These are phyloP conservation scores for Senecio squalidus DNA, from an alignment of 140 eudicot genomes.

Conservation along the genomic window DNA sequence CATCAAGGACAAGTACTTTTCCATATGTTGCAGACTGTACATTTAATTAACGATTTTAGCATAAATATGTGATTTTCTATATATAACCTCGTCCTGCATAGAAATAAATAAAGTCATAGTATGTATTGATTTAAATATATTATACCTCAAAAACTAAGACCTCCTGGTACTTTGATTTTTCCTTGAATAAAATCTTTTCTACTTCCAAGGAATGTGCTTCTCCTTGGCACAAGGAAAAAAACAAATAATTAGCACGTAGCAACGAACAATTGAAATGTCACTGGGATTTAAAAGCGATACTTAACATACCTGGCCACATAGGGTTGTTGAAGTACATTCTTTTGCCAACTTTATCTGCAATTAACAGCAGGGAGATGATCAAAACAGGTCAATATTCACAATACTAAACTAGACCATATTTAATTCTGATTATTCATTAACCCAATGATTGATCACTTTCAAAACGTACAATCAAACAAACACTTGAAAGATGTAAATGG, in stretches of 20 bases:
- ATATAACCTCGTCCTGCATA: not conserved
- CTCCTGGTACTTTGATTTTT: constrained; percentile 78
- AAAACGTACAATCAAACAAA: not conserved
- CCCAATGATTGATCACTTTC: not conserved
- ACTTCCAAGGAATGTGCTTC: constrained; percentile 92
- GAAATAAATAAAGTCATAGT: not conserved
- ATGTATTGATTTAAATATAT: not conserved
- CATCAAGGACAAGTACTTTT: constrained; percentile 92
- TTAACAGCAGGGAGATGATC: constrained; percentile 1
- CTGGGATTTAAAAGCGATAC: not conserved
- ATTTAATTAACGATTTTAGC: not conserved
- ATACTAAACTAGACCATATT: not conserved
- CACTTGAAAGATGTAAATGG: constrained; percentile 1
- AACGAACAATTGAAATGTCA: not conserved
- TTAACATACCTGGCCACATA: constrained; percentile 86
- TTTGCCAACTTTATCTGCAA: constrained; percentile 43
- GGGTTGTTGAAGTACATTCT: constrained; percentile 74
- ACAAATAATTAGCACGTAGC: not conserved
- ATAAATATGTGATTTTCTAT: not conserved
- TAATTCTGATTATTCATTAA: not conserved
- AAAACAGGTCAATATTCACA: constrained; percentile 1
- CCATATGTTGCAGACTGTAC: constrained; percentile 83
- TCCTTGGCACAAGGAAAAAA: constrained; percentile 36
- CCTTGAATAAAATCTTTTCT: constrained; percentile 68
- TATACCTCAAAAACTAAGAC: constrained; percentile 88